Evolutionary conservation across 331 rosid species (phyloP).

Genomic region (Quercus lobata): DNA sequence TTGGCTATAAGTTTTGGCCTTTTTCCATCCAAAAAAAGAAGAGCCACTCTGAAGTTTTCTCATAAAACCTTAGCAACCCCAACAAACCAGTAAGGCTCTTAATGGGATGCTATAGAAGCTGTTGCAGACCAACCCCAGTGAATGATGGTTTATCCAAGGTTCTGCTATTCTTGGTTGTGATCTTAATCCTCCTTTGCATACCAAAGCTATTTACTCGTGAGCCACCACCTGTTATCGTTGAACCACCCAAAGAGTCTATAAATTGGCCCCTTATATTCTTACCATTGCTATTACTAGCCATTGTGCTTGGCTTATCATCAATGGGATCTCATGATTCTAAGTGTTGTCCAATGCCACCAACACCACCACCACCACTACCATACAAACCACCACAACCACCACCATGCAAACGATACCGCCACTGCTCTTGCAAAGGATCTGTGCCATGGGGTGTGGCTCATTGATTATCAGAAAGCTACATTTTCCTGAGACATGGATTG

Average conservation of each 20-base stretch:
- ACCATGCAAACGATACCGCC: neutral
- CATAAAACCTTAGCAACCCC: neutral
- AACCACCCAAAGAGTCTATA: constrained; percentile 4
- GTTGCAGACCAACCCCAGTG: constrained; percentile 26
- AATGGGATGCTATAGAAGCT: constrained; percentile 46
- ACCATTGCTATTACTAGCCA: constrained; percentile 32
- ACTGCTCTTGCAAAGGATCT: constrained; percentile 3
- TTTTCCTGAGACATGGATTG: neutral
- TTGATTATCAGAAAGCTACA: constrained; percentile 1
- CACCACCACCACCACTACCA: neutral
- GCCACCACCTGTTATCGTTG: neutral
- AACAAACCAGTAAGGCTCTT: constrained; percentile 5
- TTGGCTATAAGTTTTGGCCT: neutral
- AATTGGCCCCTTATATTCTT: constrained; percentile 17
- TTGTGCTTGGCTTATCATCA: constrained; percentile 44
- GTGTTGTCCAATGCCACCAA: constrained; percentile 27
- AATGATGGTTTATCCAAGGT: constrained; percentile 21
- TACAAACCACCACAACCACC: neutral
- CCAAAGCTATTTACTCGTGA: constrained; percentile 40
- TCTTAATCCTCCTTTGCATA: constrained; percentile 34
- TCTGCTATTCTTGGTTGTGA: constrained; percentile 49
- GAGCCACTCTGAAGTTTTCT: neutral
- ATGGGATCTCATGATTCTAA: constrained; percentile 12
- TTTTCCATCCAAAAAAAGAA: neutral
- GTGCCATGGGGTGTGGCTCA: constrained; percentile 37